Evolutionary conservation across 2,329 filamentous ascomycete genomes (phyloP), one percentile per base, ranked within the genome.

Genomic region (Madurella fahalii): DNA sequence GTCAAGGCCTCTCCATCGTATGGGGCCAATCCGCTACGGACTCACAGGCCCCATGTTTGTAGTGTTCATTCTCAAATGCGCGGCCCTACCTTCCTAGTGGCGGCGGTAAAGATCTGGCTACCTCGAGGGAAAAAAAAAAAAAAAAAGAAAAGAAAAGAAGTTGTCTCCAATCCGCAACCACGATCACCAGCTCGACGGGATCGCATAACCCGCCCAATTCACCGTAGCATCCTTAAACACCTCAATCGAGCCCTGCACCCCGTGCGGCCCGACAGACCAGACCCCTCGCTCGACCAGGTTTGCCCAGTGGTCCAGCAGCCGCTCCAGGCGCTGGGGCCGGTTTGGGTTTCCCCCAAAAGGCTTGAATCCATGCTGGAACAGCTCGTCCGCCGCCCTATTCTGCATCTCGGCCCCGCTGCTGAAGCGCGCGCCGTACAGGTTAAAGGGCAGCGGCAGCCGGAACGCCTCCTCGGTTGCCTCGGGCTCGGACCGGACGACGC

Each of bases 301-400:
- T 25, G 25, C 43, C 47, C 40, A 50, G 11, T 42, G 40, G 5
- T 37, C 47, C 12, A 50, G 15, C 40, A 50, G 12, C 30, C 47
- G 39, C 40, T 50, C 47, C 39, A 50, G 40, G 2, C 48, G 16
- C 30, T 50, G 48, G 1, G 48, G 25, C 9, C 48, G 40, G 25
- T 50, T 9, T 3, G 7, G 13, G n/a, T 50, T 16, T 9, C 48
- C 48, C 4, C 48, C 48, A 25, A 50, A 50, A 2, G 40, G 39
- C 48, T 43, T 50, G 7, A 20, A 50, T 30, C 48, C 48, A 37
- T 50, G 48, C 40, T 50, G 48, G 30, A 50, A 50, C 31, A 50
- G 30, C 40, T 50, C 48, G 11, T 13, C 47, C 39, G 13, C 40
- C 47, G 2, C 15, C 25, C n/a, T 31, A 15, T 13, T 25, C n/a